Base-by-base conservation (phyloP, 2,329 filamentous ascomycete genomes). In the Cercospora nicotianae region DNA sequence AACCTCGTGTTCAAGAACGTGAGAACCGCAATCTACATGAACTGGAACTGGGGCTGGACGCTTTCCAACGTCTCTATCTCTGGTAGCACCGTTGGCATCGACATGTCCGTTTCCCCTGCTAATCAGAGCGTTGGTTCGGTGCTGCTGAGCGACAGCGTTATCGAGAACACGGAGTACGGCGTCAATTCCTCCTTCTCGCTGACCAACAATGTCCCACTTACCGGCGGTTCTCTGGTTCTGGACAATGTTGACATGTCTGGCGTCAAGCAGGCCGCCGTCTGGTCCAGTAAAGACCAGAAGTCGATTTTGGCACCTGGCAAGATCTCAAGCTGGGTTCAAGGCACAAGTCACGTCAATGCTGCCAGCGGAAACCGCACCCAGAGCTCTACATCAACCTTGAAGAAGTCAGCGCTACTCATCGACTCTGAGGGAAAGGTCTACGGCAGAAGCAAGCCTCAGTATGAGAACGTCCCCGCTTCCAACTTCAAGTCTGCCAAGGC, bases 391-490 rank as follows among this genome's bases (percentile, higher is more conserved):
- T 30, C 63, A 18, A 67, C 57, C 7, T 20, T 69, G 12, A 67
- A 64, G 36, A 74, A 74, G 65, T 91, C 93, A 6, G 79, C 83
- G 12, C 82, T 79, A 26, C 89, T 98, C 16, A 83, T 94, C 45
- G 84, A 88, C 70, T 79, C 80, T 45, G 79, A 84, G 26, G 92
- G 91, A 72, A 89, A 87, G 42, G 83, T 97, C 74, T 93, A 94
- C 77, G 91, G 93, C 71, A 90, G 91, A 73, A 90, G 89, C 79
- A 96, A 95, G 85, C 95, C 95, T 13, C 92, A 97, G 79, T 99
- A 98, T 77, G 87, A 91, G 77, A 82, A 83, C 51, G 80, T 92
- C 2, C 80, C 88, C 3, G 86, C 84, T n/a, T 85, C 83, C 68
- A 86, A 86, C 36, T 97, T 99, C 76, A 81, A 96, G 74, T 94